Conservation (phyloP, 768 basidiomycete genomes). For the Lactifluus rugatus region DNA sequence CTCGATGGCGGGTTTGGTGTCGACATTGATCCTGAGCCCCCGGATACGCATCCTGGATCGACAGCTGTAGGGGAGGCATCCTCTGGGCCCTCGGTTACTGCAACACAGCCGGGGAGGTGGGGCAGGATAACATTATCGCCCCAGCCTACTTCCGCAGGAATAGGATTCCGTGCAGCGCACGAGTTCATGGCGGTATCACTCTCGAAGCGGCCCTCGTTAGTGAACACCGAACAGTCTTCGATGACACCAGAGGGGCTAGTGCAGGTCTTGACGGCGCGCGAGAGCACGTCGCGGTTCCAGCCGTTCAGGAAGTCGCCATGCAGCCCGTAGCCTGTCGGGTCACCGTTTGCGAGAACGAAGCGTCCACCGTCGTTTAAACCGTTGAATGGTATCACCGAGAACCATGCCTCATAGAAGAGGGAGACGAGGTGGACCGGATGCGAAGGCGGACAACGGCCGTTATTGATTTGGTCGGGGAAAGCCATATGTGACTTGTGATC, state of each 20-base stretch:
- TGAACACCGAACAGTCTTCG: slow-evolving; percentile 7
- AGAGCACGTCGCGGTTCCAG: slow-evolving; percentile 34
- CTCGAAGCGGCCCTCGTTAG: background rate
- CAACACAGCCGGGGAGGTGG: slow-evolving; percentile 10
- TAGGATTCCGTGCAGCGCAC: slow-evolving; percentile 1
- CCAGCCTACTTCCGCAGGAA: background rate
- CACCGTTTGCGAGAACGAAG: slow-evolving; percentile 34
- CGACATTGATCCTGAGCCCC: background rate
- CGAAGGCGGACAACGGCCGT: background rate
- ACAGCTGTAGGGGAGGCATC: background rate
- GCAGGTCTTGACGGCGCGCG: slow-evolving; percentile 29
- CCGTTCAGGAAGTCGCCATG: slow-evolving; percentile 34
- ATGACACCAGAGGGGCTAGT: slow-evolving; percentile 11
- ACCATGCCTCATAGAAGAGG: slow-evolving; percentile 34
- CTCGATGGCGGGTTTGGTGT: too few species aligned
- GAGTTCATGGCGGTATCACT: background rate
- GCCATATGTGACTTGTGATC: slow-evolving; percentile 35
- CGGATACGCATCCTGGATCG: background rate
- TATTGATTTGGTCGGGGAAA: slow-evolving; percentile 19
- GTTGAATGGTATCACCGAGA: slow-evolving; percentile 23
- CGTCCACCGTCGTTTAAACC: slow-evolving; percentile 25
- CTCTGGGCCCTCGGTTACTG: slow-evolving; percentile 3
- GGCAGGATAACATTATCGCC: background rate
- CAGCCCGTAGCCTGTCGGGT: slow-evolving; percentile 35
- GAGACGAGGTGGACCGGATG: slow-evolving; percentile 32